phyloP scores from a whole-genome alignment of 2,329 filamentous ascomycete species.

The Botryotinia calthae region DNA sequence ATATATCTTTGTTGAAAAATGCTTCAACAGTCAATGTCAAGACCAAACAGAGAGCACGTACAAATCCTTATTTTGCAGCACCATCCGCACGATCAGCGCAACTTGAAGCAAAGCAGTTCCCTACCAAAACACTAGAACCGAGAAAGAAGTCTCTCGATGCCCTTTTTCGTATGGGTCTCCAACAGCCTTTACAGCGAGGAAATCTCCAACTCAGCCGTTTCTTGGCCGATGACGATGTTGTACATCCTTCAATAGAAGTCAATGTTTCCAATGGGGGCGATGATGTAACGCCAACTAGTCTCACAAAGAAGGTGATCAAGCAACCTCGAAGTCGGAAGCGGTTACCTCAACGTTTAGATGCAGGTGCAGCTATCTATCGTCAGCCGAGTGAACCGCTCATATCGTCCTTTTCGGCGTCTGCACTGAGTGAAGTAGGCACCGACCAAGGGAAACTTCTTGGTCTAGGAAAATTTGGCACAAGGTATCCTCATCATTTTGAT shows the following conservation, averaged over 20 bases:
- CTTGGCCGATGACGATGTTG: slow-evolving; percentile 33
- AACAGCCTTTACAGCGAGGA: slow-evolving; percentile 31
- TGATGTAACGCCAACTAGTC: not conserved
- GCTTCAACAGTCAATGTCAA: not conserved
- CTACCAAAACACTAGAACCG: slow-evolving; percentile 45
- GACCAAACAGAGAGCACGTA: slow-evolving; percentile 3
- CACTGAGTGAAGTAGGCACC: slow-evolving; percentile 25
- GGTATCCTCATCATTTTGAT: slow-evolving; percentile 62
- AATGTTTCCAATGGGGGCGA: not conserved
- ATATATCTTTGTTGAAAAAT: not conserved
- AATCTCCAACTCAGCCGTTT: slow-evolving; percentile 42
- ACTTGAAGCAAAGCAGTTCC: slow-evolving; percentile 47
- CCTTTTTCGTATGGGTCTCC: slow-evolving; percentile 48
- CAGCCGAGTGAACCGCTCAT: slow-evolving; percentile 38
- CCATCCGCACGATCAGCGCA: slow-evolving; percentile 49
- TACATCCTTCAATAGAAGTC: slow-evolving; percentile 23
- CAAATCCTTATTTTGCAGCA: slow-evolving; percentile 28
- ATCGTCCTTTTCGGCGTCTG: slow-evolving; percentile 31
- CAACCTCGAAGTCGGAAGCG: slow-evolving; percentile 29
- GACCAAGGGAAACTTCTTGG: slow-evolving; percentile 47
- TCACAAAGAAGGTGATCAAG: not conserved
- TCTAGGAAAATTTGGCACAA: slow-evolving; percentile 58
- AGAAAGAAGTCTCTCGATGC: slow-evolving; percentile 56
- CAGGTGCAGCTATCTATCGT: slow-evolving; percentile 37
- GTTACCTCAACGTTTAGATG: slow-evolving; percentile 35